Base-by-base conservation (phyloP, 2,329 filamentous ascomycete species). In the Stylonectria norvegica region DNA sequence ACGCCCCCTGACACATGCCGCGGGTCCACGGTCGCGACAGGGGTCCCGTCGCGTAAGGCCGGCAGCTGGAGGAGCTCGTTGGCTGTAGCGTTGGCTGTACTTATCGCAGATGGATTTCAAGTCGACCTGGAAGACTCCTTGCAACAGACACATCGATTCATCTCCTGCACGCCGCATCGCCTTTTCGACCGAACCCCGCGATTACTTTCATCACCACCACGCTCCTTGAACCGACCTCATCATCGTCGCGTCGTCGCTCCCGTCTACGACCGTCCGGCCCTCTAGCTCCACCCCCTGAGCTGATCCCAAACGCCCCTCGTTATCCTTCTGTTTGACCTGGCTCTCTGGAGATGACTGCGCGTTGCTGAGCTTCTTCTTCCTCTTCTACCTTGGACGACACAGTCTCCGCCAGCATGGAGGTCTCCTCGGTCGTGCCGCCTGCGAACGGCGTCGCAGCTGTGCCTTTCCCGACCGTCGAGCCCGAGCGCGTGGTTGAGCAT, bases 401-500 rank as follows among this genome's bases (percentile, higher is more conserved):
- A 48, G 43, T 29, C 39, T 34, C 43, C 47, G 47, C 48, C 59
- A 66, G 45, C 59, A 79, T 79, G 76, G 76, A 79, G 64, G 70
- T 76, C 50, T 69, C 69, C 40, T 67, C 74, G 42, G 62, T 72
- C 42, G 59, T 62, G 48, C 65, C 68, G 57, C 64, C 66, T 46
- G 48, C 70, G 43, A 77, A 77, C 59, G 75, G 73, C 56, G 64
- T 71, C 36, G 47, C 62, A 29, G 47, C 64, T 31, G 54, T 74
- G 40, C 55, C 73, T 33, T 77, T 80, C 51, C 69, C 71, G 43
- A 69, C 72, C 47, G 69, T 87, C 60, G 85, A 89, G 57, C 79
- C 85, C n/a, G 72, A 69, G 49, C 69, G 78, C 52, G 74, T 90
- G 36, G 73, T 90, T 50, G 81, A 89, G 43, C 82, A 91, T 64